phyloP scores from a whole-genome alignment of 2,329 filamentous ascomycete genomes.

The Aulographum hederae region DNA sequence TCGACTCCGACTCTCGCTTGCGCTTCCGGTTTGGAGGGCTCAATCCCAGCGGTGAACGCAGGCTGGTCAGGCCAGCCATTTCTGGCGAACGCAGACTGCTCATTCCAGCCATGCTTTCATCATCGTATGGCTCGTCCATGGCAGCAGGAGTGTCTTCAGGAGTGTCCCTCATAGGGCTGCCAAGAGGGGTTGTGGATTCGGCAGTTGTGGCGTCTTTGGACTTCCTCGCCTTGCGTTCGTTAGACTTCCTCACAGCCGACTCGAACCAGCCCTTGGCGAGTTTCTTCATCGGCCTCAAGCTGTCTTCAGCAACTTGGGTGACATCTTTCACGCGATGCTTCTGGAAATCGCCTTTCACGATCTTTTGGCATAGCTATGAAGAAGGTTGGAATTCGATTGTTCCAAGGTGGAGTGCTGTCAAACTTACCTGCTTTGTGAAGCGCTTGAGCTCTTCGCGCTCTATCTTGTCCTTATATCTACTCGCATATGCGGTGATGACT shows the following conservation, averaged over 20 bases:
- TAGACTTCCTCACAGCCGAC: slow-evolving; percentile 63
- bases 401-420: slow-evolving; percentile 7
- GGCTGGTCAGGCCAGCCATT: no score
- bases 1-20: slow-evolving; percentile 17
- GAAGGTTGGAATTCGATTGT: no score
- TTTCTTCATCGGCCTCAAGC: slow-evolving; percentile 64
- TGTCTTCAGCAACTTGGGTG: slow-evolving; percentile 56
- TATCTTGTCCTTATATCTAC: slow-evolving; percentile 74
- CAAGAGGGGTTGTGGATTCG: no score
- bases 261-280: slow-evolving; percentile 77
- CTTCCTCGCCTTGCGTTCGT: no score
- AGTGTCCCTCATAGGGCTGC: no score
- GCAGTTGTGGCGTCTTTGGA: no score
- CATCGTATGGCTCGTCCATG: no score
- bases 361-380: slow-evolving; percentile 64
- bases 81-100: no score
- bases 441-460: slow-evolving; percentile 59
- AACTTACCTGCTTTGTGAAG: slow-evolving; percentile 41
- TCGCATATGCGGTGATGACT: no score
- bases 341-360: slow-evolving; percentile 84
- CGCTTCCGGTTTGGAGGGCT: slow-evolving; percentile 17
- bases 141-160: no score
- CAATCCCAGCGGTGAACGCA: no score
- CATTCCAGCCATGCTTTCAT: no score
- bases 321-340: slow-evolving; percentile 73